These are phyloP conservation scores for Xenoacremonium recifei DNA, from an alignment of 2,329 filamentous ascomycete genomes.

Conservation along the genomic window DNA sequence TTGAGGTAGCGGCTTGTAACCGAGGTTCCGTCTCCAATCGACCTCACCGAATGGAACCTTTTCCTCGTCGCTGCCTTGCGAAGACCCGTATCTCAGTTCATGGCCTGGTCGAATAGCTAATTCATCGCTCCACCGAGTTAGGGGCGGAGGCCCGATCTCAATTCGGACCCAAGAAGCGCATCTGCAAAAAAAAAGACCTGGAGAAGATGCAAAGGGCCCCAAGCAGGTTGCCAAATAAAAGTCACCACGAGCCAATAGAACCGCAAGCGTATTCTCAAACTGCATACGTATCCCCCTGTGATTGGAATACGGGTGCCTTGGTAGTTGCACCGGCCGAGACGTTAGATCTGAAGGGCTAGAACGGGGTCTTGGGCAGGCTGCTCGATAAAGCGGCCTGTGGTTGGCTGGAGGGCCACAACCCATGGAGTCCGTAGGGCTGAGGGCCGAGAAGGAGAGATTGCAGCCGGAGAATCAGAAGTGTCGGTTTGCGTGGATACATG, in stretches of 20 bases:
- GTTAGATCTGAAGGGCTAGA: constrained; percentile 11
- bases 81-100: background rate
- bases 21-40: background rate
- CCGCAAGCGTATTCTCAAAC: constrained; percentile 1
- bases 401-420: constrained; percentile 19
- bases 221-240: background rate
- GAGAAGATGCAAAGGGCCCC: background rate
- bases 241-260: background rate
- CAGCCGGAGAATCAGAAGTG: background rate
- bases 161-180: background rate
- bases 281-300: constrained; percentile 23
- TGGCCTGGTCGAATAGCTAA: background rate
- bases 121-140: background rate
- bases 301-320: constrained; percentile 30
- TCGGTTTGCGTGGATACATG: constrained; percentile 10
- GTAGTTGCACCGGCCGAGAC: constrained; percentile 7
- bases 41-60: background rate
- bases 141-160: background rate
- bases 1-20: too few relatives aligned
- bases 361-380: constrained; percentile 25
- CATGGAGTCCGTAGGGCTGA: constrained; percentile 15
- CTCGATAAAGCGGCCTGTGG: constrained; percentile 22
- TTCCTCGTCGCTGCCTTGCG: background rate
- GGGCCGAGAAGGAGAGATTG: constrained; percentile 2
- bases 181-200: too few relatives aligned